These are phyloP conservation scores for Eleusine indica DNA, from an alignment of 176 grass and related monocot genomes.

Conservation along the genomic window DNA sequence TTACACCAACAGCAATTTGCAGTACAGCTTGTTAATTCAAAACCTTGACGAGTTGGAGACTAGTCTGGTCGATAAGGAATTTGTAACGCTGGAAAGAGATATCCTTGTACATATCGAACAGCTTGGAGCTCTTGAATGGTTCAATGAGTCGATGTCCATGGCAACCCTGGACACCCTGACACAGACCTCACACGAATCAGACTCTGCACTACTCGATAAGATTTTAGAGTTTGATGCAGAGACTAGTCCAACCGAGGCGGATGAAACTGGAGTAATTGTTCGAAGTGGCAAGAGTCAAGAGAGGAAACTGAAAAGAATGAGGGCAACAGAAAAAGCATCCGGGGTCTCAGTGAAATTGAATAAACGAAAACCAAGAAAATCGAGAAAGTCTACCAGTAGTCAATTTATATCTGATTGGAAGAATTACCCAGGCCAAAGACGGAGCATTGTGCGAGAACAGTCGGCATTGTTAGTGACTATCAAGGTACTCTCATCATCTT, in stretches of 20 bases:
- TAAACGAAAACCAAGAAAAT: conserved; percentile 37
- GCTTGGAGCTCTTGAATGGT: conserved; percentile 66
- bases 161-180: conserved; percentile 28
- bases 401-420: conserved; percentile 63
- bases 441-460: conserved; percentile 56
- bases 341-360: conserved; percentile 18
- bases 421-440: conserved; percentile 42
- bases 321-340: conserved; percentile 44
- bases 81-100: conserved; percentile 55
- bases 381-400: conserved; percentile 23
- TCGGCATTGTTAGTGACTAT: conserved; percentile 62
- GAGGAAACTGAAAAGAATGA: conserved; percentile 73
- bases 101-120: conserved; percentile 64
- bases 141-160: conserved; percentile 40
- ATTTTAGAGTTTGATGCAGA: conserved; percentile 16
- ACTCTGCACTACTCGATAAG: conserved; percentile 37
- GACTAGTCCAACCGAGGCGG: not conserved
- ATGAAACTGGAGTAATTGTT: conserved; percentile 39
- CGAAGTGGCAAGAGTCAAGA: conserved; percentile 60
- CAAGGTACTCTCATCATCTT: conserved; percentile 52
- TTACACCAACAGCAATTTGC: conserved; percentile 24
- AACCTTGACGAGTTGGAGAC: conserved; percentile 61
- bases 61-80: conserved; percentile 57
- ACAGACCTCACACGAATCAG: conserved; percentile 24
- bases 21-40: conserved; percentile 72